Conservation (phyloP, 192 early-diverging fungal species). For the Phlyctochytrium planicorne region DNA sequence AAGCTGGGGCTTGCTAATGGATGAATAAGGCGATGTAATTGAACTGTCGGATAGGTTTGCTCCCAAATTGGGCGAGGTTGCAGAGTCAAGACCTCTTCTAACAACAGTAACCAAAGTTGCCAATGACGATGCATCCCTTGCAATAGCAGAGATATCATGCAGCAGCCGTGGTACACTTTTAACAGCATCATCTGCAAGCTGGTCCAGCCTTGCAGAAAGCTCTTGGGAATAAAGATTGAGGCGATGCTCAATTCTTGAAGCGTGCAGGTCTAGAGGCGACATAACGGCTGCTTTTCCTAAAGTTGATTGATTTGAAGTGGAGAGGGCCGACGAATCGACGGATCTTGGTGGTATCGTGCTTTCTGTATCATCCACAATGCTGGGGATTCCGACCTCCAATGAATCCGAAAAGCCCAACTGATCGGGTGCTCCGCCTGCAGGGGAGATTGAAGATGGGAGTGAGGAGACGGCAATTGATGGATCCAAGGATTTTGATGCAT, state of each 20-base stretch:
- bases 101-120: constrained; percentile 47
- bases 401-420: background rate
- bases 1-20: constrained; percentile 9
- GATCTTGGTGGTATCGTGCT: constrained; percentile 17
- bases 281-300: constrained; percentile 10
- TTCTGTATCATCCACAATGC: background rate
- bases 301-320: background rate
- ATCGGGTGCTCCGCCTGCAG: constrained; percentile 3
- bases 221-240: constrained; percentile 60
- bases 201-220: constrained; percentile 51
- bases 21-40: background rate
- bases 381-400: background rate
- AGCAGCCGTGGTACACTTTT: constrained; percentile 60
- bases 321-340: constrained; percentile 9
- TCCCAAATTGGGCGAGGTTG: background rate
- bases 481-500: background rate
- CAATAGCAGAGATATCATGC: constrained; percentile 60
- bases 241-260: constrained; percentile 54
- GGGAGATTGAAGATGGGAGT: constrained; percentile 2
- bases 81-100: constrained; percentile 43
- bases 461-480: constrained; percentile 9
- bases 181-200: constrained; percentile 55
- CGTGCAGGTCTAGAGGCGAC: constrained; percentile 41
- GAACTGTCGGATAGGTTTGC: too few relatives aligned
- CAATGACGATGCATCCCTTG: constrained; percentile 50